Evolutionary conservation across 1,139 yeast species (phyloP).

Genomic region (Pichia sp.): DNA sequence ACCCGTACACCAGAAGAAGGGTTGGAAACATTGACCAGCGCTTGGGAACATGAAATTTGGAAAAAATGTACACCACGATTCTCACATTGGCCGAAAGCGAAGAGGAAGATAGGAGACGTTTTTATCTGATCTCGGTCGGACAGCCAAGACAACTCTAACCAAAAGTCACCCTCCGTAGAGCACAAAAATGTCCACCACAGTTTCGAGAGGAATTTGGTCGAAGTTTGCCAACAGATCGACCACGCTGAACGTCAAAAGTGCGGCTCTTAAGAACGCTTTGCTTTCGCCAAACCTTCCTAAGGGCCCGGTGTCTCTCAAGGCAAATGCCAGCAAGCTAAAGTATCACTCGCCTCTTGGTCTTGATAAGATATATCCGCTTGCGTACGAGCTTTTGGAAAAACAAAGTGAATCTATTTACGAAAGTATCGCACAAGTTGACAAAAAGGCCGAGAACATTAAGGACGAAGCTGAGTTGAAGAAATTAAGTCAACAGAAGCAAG

Average conservation of each 20-base stretch:
- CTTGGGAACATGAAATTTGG: not conserved
- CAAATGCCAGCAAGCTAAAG: constrained; percentile 40
- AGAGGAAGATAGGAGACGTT: too few species aligned
- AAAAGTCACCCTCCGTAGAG: too few species aligned
- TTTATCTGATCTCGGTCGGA: too few species aligned
- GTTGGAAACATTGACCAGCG: not conserved
- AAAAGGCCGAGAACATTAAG: constrained; percentile 20
- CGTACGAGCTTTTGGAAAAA: constrained; percentile 56
- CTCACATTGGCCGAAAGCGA: too few species aligned
- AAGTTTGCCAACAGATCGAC: constrained; percentile 43
- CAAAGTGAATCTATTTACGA: constrained; percentile 36
- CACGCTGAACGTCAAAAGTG: constrained; percentile 36
- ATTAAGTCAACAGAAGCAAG: constrained; percentile 16
- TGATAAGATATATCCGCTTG: constrained; percentile 66
- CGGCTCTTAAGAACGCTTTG: constrained; percentile 35
- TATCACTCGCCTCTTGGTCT: constrained; percentile 68
- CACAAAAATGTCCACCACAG: constrained; percentile 6
- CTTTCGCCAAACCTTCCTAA: constrained; percentile 36
- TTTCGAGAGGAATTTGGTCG: constrained; percentile 42
- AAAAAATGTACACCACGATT: not conserved
- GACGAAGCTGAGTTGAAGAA: constrained; percentile 17
- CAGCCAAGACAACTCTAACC: not conserved
- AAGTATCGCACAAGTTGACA: constrained; percentile 30
- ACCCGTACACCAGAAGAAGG: not conserved
- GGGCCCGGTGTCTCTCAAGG: constrained; percentile 48